Conservation (phyloP, 192 early-diverging fungal genomes). For the Coemansia sp. region DNA sequence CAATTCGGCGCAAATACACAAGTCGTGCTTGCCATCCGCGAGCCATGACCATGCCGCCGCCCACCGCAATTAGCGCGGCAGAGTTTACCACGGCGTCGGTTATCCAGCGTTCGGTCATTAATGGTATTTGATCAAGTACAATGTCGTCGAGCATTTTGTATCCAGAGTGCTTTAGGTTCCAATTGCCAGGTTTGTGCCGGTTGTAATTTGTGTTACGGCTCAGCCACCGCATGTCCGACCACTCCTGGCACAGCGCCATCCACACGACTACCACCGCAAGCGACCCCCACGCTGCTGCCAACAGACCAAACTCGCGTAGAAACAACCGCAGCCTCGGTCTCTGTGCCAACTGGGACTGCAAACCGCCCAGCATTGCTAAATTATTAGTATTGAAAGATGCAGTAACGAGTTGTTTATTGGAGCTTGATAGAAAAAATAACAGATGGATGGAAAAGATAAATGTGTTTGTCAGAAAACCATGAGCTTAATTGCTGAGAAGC, state of each 20-base stretch:
- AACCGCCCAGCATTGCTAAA: conserved; percentile 2
- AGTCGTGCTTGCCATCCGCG: conserved; percentile 44
- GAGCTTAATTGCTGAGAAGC: no score
- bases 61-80: conserved; percentile 10
- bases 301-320: conserved; percentile 20
- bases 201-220: not conserved
- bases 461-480: not conserved
- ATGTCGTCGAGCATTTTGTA: conserved; percentile 25
- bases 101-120: conserved; percentile 14
- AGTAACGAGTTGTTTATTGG: not conserved
- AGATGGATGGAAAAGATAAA: not conserved
- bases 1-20: conserved; percentile 53
- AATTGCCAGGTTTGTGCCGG: not conserved
- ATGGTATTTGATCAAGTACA: conserved; percentile 21
- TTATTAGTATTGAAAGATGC: no score
- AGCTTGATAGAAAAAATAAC: not conserved
- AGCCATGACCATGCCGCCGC: conserved; percentile 24
- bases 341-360: conserved; percentile 48
- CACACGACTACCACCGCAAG: conserved; percentile 24
- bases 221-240: conserved; percentile 52
- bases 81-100: conserved; percentile 29
- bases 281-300: conserved; percentile 6
- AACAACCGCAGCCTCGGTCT: conserved; percentile 1
- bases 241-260: conserved; percentile 48
- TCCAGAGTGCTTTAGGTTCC: not conserved